Conservation (phyloP, 805 yeast species). For the Helenozyma baotianmanensis region DNA sequence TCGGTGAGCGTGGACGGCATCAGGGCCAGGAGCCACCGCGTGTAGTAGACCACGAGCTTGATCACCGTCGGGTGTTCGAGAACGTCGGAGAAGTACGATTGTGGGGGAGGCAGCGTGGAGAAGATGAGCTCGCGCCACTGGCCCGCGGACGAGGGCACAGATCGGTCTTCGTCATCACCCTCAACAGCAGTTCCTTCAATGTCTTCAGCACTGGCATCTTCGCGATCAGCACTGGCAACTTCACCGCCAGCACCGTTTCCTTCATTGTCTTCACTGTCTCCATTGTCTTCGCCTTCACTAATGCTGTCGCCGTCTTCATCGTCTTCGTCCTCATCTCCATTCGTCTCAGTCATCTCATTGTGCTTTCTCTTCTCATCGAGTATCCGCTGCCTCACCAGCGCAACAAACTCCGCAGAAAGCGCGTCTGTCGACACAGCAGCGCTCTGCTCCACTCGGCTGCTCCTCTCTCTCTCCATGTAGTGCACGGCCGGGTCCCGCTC, state of each 20-base stretch:
- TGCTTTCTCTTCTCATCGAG: background rate
- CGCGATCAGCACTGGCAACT: too few relatives aligned
- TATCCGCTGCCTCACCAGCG: constrained; percentile 1
- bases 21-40: constrained; percentile 35
- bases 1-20: constrained; percentile 21
- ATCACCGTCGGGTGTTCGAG: constrained; percentile 31
- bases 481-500: constrained; percentile 17
- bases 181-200: too few relatives aligned
- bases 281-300: constrained; percentile 7
- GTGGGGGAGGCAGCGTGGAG: constrained; percentile 25
- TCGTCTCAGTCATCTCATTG: too few relatives aligned
- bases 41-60: constrained; percentile 29
- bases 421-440: background rate
- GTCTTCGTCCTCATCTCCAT: constrained; percentile 2
- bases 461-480: background rate
- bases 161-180: background rate
- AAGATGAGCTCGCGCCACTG: constrained; percentile 31
- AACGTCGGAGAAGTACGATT: constrained; percentile 14
- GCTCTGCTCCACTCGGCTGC: background rate
- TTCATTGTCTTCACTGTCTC: constrained; percentile 5
- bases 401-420: constrained; percentile 1
- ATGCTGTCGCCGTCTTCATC: constrained; percentile 19
- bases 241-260: too few relatives aligned
- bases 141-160: constrained; percentile 22
- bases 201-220: constrained; percentile 1